phyloP scores from a whole-genome alignment of 805 yeast species.

The Metschnikowia corniflorae region DNA sequence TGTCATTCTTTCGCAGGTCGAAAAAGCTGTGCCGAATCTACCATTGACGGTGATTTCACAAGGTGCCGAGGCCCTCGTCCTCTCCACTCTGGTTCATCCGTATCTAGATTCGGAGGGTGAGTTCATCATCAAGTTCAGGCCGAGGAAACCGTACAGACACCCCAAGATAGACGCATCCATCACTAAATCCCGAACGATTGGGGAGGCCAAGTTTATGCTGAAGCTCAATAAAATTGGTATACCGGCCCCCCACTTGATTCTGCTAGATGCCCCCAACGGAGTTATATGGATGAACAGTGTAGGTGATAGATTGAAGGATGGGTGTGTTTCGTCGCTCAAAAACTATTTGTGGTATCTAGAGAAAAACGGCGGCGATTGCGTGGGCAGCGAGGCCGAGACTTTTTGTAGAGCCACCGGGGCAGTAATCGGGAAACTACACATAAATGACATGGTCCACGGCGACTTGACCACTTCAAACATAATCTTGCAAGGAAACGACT shows the following conservation, averaged over 20 bases:
- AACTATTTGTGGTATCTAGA: conserved; percentile 69
- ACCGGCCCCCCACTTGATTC: conserved; percentile 67
- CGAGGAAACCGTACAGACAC: conserved; percentile 88
- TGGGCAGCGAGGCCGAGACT: conserved; percentile 35
- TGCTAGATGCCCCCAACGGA: conserved; percentile 75
- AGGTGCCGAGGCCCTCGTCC: conserved; percentile 89
- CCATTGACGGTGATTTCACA: conserved; percentile 63
- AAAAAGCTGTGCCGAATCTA: conserved; percentile 43
- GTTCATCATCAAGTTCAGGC: conserved; percentile 78
- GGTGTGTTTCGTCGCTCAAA: conserved; percentile 59
- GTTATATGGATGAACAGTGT: conserved; percentile 84
- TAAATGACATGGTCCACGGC: conserved; percentile 82
- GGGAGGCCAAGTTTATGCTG: conserved; percentile 76
- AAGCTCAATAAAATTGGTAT: conserved; percentile 55
- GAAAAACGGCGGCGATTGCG: conserved; percentile 22
- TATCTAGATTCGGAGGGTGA: conserved; percentile 30
- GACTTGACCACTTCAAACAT: conserved; percentile 91
- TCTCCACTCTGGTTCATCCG: conserved; percentile 62
- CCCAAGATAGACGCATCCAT: conserved; percentile 71
- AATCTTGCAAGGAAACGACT: conserved; percentile 44
- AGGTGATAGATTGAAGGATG: conserved; percentile 53
- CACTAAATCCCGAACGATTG: conserved; percentile 75
- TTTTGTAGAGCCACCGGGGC: conserved; percentile 57
- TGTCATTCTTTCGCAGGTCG: conserved; percentile 43
- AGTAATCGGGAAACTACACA: conserved; percentile 68